Conservation (phyloP, 225 moss, liverwort and hornwort genomes). For the Antitrichia curtipendula region DNA sequence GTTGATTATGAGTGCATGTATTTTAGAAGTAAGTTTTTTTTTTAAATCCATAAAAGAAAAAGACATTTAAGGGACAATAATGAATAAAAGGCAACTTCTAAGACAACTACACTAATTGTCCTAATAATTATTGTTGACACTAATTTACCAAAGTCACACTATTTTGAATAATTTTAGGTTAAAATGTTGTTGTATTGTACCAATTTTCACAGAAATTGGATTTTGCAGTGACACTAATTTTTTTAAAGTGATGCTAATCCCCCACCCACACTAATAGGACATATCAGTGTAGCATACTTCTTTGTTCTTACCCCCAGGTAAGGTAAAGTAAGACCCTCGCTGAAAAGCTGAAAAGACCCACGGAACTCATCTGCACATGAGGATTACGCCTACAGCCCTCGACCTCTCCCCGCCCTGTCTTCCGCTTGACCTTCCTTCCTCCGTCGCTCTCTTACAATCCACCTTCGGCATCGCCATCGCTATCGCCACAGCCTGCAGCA, state of each 20-base stretch:
- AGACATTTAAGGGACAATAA: neutral
- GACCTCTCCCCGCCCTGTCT: neutral
- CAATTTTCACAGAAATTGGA: neutral
- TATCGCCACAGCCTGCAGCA: neutral
- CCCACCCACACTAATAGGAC: neutral
- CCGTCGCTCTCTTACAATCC: neutral
- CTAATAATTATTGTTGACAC: too few species aligned
- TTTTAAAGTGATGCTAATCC: neutral
- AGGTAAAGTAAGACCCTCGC: neutral
- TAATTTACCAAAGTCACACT: neutral
- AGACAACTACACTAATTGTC: too few species aligned
- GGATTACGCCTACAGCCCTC: slow-evolving; percentile 68
- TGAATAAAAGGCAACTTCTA: neutral
- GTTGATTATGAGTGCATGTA: fast-evolving
- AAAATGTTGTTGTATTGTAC: neutral
- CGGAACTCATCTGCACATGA: slow-evolving; percentile 84
- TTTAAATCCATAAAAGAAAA: neutral
- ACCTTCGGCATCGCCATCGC: neutral
- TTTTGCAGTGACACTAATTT: neutral
- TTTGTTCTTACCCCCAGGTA: neutral
- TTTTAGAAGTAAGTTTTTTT: neutral
- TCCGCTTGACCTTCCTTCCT: neutral
- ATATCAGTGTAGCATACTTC: neutral
- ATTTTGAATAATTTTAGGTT: neutral
- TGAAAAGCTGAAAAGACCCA: slow-evolving; percentile 84